These are phyloP conservation scores for Naegleria lovaniensis DNA, from an alignment of 208 protist species.

Conservation along the genomic window DNA sequence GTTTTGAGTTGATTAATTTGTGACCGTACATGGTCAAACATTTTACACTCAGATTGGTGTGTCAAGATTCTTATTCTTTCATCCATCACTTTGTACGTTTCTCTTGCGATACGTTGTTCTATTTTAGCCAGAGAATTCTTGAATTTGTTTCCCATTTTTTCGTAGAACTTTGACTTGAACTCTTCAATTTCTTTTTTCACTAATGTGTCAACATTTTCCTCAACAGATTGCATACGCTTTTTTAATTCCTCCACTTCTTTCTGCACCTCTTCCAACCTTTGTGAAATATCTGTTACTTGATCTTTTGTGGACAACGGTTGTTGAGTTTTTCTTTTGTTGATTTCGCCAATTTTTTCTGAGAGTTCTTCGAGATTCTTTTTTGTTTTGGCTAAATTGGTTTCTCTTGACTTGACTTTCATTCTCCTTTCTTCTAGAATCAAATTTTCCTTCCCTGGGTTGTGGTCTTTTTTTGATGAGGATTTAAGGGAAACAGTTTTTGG, in stretches of 20 bases:
- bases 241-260: neutral
- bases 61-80: neutral
- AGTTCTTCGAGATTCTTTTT: neutral
- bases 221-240: neutral
- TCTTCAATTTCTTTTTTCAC: neutral
- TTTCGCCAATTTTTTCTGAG: neutral
- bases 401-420: neutral
- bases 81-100: neutral
- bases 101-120: neutral
- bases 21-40: neutral
- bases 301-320: neutral
- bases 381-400: neutral
- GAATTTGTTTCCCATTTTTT: neutral
- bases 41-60: neutral
- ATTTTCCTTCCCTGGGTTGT: neutral
- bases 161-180: neutral
- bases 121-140: neutral
- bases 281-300: neutral
- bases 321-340: neutral
- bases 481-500: neutral
- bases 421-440: neutral
- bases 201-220: neutral
- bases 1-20: neutral
- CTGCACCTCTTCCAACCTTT: neutral
- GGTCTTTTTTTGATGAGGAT: neutral